Evolutionary conservation across 139 green algal genomes (phyloP).

Genomic region (Auxenochlorella pyrenoidosa): DNA sequence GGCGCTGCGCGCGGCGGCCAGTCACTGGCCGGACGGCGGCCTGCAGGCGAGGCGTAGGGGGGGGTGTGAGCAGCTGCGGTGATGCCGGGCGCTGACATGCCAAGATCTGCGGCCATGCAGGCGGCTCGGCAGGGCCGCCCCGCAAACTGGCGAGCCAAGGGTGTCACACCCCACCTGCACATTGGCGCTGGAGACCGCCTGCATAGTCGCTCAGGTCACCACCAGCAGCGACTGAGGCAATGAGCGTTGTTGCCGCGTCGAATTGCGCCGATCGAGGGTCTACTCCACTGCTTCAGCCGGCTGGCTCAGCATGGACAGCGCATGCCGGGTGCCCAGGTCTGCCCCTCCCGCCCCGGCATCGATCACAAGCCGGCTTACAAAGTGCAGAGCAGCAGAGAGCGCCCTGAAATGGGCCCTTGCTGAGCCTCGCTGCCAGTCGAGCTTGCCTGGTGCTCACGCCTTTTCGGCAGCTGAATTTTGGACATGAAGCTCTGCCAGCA

Average conservation of each 20-base stretch:
- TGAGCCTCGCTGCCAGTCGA: no score
- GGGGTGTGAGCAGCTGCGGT: background rate
- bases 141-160: background rate
- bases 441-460: no score
- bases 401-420: no score
- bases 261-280: no score
- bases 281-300: no score
- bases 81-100: background rate
- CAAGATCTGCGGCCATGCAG: background rate
- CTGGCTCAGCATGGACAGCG: no score
- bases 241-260: background rate
- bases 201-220: background rate
- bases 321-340: no score
- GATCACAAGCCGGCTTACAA: no score
- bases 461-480: no score
- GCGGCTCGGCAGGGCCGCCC: background rate
- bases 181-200: background rate
- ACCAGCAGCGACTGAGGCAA: background rate
- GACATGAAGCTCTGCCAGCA: background rate
- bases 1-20: background rate
- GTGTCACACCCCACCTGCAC: conserved; percentile 1
- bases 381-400: no score
- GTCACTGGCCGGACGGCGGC: background rate
- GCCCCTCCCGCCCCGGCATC: no score
- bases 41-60: background rate